phyloP scores from a whole-genome alignment of 1,139 yeast genomes.

The Scheffersomyces parashehatae region DNA sequence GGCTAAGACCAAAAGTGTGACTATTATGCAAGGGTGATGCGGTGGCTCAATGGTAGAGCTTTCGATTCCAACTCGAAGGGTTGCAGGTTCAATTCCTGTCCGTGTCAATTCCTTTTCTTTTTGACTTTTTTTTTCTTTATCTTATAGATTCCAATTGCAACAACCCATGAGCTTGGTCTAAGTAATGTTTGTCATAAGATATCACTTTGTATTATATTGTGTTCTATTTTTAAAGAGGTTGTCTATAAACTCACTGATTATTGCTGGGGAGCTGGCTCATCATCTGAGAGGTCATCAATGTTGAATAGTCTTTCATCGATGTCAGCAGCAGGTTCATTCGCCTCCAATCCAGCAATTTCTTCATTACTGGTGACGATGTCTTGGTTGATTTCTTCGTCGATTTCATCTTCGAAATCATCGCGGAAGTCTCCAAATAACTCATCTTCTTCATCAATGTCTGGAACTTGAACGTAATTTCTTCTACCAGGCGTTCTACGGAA shows the following conservation, averaged over 20 bases:
- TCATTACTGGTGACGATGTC: conserved; percentile 9
- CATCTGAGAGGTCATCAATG: conserved; percentile 39
- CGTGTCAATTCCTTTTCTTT: conserved; percentile 48
- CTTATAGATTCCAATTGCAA: neutral
- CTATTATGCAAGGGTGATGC: conserved; percentile 29
- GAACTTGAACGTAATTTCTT: conserved; percentile 46
- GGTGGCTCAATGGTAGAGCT: conserved; percentile 95
- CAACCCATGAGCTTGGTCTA: neutral
- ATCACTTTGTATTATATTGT: conserved; percentile 2
- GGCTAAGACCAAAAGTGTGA: neutral
- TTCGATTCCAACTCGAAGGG: conserved; percentile 83
- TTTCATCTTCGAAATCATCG: conserved; percentile 52
- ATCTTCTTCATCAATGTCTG: conserved; percentile 44
- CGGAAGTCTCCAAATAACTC: conserved; percentile 51
- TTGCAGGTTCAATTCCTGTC: conserved; percentile 80
- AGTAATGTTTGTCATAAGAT: conserved; percentile 5
- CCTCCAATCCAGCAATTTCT: conserved; percentile 5
- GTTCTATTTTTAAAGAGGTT: neutral
- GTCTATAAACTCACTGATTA: neutral
- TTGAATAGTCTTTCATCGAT: conserved; percentile 39
- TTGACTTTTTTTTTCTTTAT: neutral
- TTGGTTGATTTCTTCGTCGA: conserved; percentile 22
- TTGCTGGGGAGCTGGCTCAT: conserved; percentile 14
- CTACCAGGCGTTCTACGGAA: conserved; percentile 44
- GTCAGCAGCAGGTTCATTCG: conserved; percentile 6